Base-by-base conservation (phyloP, 2,329 filamentous ascomycete genomes). In the Trichoderma afroharzianum region DNA sequence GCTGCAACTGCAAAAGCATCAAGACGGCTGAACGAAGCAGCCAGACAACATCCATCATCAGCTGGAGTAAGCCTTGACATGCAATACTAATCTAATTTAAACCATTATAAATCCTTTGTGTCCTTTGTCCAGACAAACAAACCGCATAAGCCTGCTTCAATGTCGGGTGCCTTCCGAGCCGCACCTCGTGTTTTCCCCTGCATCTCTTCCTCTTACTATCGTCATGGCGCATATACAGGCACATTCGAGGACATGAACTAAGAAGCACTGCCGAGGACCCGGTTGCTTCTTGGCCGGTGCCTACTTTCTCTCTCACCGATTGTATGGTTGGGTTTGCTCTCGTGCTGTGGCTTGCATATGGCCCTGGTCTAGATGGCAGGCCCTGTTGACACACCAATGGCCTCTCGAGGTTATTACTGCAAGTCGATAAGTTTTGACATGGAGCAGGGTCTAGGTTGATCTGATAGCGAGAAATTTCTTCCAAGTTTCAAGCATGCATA, bases 281-380 rank as follows among this genome's bases (percentile, higher is more conserved):
- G 32, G 63, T 21, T 36, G 14, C 3, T 28, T 12, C 47, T 53
- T 55, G 43, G 43, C 63, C 53, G 28, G 26, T 66, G 8, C n/a
- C 6, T 30, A n/a, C n/a, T n/a, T n/a, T n/a, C n/a, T n/a, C n/a
- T 33, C 63, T 67, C 63, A 58, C 50, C 50, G 63, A 26, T 67
- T 57, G 6, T 18, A n/a, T 33, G 12, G 18, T 12, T 24, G 21
- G 21, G 32, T 43, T 57, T 57, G 47, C 18, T 28, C 33, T 21
- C 12, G 12, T 67, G 32, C 15, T 43, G 63, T 67, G 63, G 63
- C 63, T 67, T 67, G 63, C 63, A 67, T 57, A 67, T 43, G 4
- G 18, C 18, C 63, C 50, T 43, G 63, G 63, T 30, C 53, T 4
- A 32, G 18, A 21, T 12, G 21, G 9, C 32, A 39, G 33, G 4